These are phyloP conservation scores for Fusarium transvaalense DNA, from an alignment of 2,329 filamentous ascomycete genomes.

Conservation along the genomic window DNA sequence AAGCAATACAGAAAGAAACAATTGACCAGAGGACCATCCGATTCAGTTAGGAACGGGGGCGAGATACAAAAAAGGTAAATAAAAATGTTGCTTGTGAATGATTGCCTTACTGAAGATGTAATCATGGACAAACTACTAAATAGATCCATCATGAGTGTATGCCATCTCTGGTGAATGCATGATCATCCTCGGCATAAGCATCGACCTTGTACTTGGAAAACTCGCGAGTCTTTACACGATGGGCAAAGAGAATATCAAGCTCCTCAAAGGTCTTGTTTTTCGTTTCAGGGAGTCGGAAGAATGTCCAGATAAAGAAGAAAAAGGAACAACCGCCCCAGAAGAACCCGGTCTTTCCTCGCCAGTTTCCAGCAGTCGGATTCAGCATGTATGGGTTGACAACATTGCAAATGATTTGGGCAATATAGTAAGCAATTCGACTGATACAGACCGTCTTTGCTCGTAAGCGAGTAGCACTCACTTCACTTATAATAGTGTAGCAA, in stretches of 20 bases:
- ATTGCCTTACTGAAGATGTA: background rate
- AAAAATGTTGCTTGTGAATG: too few relatives aligned
- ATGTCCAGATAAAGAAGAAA: conserved; percentile 60
- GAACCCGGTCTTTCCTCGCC: conserved; percentile 54
- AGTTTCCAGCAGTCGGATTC: conserved; percentile 48
- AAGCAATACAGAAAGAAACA: too few relatives aligned
- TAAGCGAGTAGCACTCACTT: conserved; percentile 54
- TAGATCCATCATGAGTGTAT: background rate
- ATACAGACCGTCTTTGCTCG: conserved; percentile 56
- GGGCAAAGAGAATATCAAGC: conserved; percentile 65
- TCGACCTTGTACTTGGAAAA: conserved; percentile 55
- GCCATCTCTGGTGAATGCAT: conserved; percentile 6
- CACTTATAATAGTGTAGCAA: conserved; percentile 56
- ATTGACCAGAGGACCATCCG: too few relatives aligned
- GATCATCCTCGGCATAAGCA: conserved; percentile 32
- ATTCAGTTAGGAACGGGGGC: too few relatives aligned
- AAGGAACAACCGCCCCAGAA: conserved; percentile 56
- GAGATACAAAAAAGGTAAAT: too few relatives aligned
- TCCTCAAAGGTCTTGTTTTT: conserved; percentile 61
- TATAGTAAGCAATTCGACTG: conserved; percentile 48
- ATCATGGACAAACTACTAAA: background rate
- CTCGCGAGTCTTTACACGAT: conserved; percentile 55
- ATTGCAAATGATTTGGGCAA: conserved; percentile 44
- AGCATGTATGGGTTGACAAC: conserved; percentile 47
- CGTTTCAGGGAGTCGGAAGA: conserved; percentile 64